Percentiles rank a stretch among this genome's conserved stretches.
Evolutionary conservation across 75 land plant species (phyloP).

Genomic region (Sequoiadendron giganteum): DNA sequence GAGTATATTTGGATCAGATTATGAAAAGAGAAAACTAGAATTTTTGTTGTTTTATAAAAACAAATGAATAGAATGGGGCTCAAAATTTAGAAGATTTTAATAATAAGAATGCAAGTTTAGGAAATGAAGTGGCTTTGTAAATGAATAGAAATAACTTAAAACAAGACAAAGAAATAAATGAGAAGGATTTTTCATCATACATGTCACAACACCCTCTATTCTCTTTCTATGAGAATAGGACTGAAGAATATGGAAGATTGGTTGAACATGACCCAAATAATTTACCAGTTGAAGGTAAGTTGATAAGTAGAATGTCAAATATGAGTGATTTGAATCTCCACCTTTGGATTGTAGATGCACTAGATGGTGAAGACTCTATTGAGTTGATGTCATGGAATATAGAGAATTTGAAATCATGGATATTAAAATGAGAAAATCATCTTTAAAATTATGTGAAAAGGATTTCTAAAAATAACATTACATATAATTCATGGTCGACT

Average conservation of each 20-base stretch:
- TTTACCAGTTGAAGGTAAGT: not conserved
- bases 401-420: conserved; percentile 37
- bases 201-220: no score
- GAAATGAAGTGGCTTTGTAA: not conserved
- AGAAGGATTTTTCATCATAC: no score
- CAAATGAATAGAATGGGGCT: not conserved
- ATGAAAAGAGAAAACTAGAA: not conserved
- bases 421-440: conserved; percentile 26
- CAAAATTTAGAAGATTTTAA: not conserved
- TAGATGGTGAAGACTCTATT: conserved; percentile 23
- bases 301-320: not conserved
- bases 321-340: not conserved
- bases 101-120: not conserved
- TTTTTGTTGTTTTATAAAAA: not conserved
- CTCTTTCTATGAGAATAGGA: no score
- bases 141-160: not conserved
- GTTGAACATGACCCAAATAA: no score
- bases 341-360: not conserved
- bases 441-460: conserved; percentile 15
- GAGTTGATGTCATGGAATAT: conserved; percentile 35
- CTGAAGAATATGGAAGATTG: no score
- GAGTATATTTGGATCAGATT: conserved; percentile 17
- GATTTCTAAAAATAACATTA: not conserved
- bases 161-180: no score
- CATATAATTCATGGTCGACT: not conserved